These are phyloP conservation scores for Lentinula sp. DNA, from an alignment of 768 basidiomycete species.

Conservation along the genomic window DNA sequence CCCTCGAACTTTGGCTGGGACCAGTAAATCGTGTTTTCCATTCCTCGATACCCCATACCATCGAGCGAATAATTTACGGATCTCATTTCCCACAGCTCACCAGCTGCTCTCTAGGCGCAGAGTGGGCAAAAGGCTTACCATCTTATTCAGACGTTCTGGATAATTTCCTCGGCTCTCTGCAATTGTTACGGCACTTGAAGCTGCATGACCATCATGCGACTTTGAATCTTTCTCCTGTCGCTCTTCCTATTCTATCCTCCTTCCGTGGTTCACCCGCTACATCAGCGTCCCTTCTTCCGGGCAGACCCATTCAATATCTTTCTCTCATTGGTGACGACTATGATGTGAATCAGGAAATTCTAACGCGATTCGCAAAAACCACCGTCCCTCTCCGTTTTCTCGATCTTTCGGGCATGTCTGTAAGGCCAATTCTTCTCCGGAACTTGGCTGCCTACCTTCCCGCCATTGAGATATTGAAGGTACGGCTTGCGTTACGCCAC, in stretches of 20 bases:
- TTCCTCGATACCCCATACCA: conserved; percentile 27
- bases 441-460: conserved; percentile 48
- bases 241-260: conserved; percentile 41
- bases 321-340: conserved; percentile 52
- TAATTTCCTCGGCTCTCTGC: conserved; percentile 35
- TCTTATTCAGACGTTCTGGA: conserved; percentile 33
- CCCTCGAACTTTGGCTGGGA: conserved; percentile 48
- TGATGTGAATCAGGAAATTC: conserved; percentile 45
- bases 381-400: conserved; percentile 43
- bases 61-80: conserved; percentile 37
- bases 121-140: conserved; percentile 34
- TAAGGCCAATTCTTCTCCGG: conserved; percentile 49
- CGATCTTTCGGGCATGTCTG: conserved; percentile 55
- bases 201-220: conserved; percentile 38
- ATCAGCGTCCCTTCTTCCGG: conserved; percentile 56
- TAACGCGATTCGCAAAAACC: conserved; percentile 42
- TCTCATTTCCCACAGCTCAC: conserved; percentile 34
- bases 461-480: conserved; percentile 42
- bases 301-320: conserved; percentile 51
- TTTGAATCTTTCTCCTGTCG: conserved; percentile 33
- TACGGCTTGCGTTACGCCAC: conserved; percentile 57
- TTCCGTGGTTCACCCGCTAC: conserved; percentile 57
- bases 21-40: conserved; percentile 30
- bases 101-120: conserved; percentile 37
- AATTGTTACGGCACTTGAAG: conserved; percentile 37